A percentile compares a stretch with the other conserved stretches of the same genome.
Evolutionary conservation across 2,329 filamentous ascomycete species (phyloP).

Genomic region (Sclerotiophoma versabilis): DNA sequence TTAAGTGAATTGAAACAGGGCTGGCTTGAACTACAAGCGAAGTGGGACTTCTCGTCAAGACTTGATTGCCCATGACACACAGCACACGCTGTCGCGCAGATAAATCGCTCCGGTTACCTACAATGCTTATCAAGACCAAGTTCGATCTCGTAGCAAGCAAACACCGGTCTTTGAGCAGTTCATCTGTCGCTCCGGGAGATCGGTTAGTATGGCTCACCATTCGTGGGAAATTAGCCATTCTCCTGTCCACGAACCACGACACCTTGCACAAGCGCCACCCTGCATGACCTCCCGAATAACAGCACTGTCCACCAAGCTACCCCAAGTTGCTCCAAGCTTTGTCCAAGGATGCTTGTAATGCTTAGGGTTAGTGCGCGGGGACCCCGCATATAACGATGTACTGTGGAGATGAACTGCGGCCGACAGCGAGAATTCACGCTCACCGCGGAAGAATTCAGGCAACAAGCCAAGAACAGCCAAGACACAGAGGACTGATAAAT

Average conservation of each 20-base stretch:
- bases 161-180: not conserved
- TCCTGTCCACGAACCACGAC: constrained; percentile 15
- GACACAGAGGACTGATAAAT: not conserved
- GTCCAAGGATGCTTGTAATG: constrained; percentile 19
- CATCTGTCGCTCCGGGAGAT: not conserved
- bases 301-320: constrained; percentile 12
- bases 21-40: too few relatives aligned
- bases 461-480: constrained; percentile 6
- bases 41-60: too few relatives aligned
- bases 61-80: too few relatives aligned
- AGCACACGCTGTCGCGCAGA: too few relatives aligned
- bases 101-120: too few relatives aligned
- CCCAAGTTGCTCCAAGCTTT: constrained; percentile 29
- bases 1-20: too few relatives aligned
- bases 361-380: constrained; percentile 28
- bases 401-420: constrained; percentile 22
- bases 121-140: too few relatives aligned
- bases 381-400: constrained; percentile 19
- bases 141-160: too few relatives aligned
- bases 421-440: not conserved
- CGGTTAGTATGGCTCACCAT: not conserved
- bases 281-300: constrained; percentile 31
- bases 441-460: constrained; percentile 23
- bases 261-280: not conserved
- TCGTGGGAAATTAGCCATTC: constrained; percentile 15